A percentile compares a stretch with the other conserved stretches of the same genome.
Conservation (phyloP, 345 rosid genomes). For the Garcia nutans region DNA sequence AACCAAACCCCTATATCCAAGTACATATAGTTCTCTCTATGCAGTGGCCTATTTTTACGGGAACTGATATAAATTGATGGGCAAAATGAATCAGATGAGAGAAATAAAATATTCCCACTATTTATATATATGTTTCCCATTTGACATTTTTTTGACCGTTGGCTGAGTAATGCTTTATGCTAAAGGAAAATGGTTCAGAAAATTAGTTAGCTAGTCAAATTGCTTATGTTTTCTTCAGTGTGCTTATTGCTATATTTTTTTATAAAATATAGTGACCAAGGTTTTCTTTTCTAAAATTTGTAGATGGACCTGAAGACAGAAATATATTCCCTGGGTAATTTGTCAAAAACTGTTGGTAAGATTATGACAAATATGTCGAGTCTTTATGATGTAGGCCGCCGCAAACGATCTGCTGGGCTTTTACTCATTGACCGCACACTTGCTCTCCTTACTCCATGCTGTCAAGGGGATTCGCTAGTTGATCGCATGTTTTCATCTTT, state of each 20-base stretch:
- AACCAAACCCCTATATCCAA: background rate
- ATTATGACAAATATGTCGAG: slow-evolving; percentile 98
- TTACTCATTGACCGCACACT: slow-evolving; percentile 88
- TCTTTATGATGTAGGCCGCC: slow-evolving; percentile 96
- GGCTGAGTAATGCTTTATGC: background rate
- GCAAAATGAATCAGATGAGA: background rate
- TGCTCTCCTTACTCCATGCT: slow-evolving; percentile 90
- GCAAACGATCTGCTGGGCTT: slow-evolving; percentile 84
- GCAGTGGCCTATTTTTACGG: background rate
- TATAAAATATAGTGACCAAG: slow-evolving; percentile 19
- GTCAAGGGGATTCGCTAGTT: slow-evolving; percentile 87
- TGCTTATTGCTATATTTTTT: slow-evolving; percentile 1
- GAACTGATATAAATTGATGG: background rate
- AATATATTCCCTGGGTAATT: slow-evolving; percentile 86
- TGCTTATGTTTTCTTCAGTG: background rate
- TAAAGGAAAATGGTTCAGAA: background rate
- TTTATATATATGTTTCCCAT: background rate
- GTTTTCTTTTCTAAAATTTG: slow-evolving; percentile 32
- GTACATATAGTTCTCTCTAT: background rate
- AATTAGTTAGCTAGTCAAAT: background rate
- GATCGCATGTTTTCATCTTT: slow-evolving; percentile 80
- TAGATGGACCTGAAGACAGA: slow-evolving; percentile 98
- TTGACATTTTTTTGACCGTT: background rate
- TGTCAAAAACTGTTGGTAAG: slow-evolving; percentile 88
- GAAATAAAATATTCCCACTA: no score